Percentiles rank a stretch among this genome's conserved stretches.
These are phyloP conservation scores for Colletotrichum scovillei DNA, from an alignment of 2,329 filamentous ascomycete species.

Conservation along the genomic window DNA sequence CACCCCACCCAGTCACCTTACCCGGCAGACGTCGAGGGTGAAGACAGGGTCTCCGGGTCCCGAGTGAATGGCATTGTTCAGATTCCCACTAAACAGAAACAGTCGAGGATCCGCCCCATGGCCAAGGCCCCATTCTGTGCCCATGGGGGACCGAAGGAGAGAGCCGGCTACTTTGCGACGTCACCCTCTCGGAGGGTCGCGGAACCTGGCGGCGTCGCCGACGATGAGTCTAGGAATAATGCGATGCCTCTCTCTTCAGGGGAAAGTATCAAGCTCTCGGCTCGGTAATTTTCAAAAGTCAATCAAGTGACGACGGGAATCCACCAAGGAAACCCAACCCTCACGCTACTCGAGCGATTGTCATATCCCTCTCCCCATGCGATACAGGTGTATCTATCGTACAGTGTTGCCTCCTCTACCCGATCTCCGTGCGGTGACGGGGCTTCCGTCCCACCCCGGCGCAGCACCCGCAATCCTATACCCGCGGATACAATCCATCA, in stretches of 20 bases:
- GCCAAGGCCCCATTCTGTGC: background rate
- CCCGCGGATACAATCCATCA: background rate
- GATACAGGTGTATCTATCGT: background rate
- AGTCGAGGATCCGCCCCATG: background rate
- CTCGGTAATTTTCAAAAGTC: background rate
- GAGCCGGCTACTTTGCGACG: conserved; percentile 8
- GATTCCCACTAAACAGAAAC: conserved; percentile 7
- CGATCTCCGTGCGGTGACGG: background rate
- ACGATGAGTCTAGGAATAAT: background rate
- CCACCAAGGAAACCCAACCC: background rate
- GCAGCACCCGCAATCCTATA: background rate
- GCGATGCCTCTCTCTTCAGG: background rate
- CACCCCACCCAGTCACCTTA: background rate
- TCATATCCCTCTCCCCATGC: background rate
- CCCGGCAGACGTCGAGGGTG: background rate
- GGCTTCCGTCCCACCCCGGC: conserved; percentile 11
- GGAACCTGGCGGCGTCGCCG: conserved; percentile 10
- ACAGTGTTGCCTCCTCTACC: background rate
- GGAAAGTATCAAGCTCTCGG: no score
- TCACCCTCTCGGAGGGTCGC: conserved; percentile 9
- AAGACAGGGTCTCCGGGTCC: background rate
- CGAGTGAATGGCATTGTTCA: conserved; percentile 1
- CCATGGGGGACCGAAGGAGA: background rate
- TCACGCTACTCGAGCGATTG: background rate
- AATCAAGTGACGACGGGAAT: background rate